These are phyloP conservation scores for Kingdonia uniflora DNA, from an alignment of 164 flowering plant genomes.

Conservation along the genomic window DNA sequence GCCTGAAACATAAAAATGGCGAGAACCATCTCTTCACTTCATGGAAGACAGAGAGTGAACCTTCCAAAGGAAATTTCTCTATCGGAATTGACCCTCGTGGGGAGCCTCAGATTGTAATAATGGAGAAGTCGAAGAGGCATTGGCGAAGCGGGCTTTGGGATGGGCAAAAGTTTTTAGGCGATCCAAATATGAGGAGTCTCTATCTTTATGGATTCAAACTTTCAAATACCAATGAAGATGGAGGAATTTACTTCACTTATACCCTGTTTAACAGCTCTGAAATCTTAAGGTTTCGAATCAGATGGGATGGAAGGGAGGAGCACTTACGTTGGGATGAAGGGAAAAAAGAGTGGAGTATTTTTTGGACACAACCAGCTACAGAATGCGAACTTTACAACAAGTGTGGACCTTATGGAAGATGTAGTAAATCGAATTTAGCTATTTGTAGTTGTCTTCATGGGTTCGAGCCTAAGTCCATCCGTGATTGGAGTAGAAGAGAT, in stretches of 20 bases:
- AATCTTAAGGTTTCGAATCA: too few species aligned
- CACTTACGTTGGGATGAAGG: neutral
- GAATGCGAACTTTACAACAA: slow-evolving; percentile 22
- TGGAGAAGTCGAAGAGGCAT: neutral
- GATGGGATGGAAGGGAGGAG: too few species aligned
- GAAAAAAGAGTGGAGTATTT: slow-evolving; percentile 4
- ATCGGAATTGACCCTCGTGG: neutral
- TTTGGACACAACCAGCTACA: neutral
- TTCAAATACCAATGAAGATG: neutral
- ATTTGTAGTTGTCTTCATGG: slow-evolving; percentile 33
- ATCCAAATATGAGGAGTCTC: neutral
- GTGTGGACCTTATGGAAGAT: slow-evolving; percentile 28
- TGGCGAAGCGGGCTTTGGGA: neutral
- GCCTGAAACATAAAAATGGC: neutral
- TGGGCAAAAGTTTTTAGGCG: neutral
- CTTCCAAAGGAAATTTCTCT: neutral
- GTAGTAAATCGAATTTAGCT: slow-evolving; percentile 7
- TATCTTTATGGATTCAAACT: neutral
- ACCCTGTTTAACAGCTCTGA: neutral
- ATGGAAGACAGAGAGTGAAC: slow-evolving; percentile 1
- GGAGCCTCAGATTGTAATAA: neutral
- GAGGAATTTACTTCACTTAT: neutral
- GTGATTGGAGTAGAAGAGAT: slow-evolving; percentile 17
- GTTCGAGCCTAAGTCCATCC: slow-evolving; percentile 15
- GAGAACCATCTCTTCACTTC: neutral